These are phyloP conservation scores for Xylaria sp. DNA, from an alignment of 2,329 filamentous ascomycete genomes.

Conservation along the genomic window DNA sequence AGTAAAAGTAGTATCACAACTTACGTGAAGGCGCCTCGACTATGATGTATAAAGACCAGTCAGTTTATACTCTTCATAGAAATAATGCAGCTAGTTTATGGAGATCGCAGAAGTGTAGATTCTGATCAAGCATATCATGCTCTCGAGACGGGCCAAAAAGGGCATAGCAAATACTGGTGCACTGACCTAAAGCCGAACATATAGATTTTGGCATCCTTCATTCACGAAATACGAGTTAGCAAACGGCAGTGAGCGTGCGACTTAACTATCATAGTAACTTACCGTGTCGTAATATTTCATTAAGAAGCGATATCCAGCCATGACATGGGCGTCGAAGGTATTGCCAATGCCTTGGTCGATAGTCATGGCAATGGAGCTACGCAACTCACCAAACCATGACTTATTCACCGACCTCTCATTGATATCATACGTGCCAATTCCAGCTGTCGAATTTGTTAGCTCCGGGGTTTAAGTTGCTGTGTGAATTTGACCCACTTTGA, in stretches of 20 bases:
- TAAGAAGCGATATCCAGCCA: constrained; percentile 58
- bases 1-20: background rate
- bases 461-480: background rate
- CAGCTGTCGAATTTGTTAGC: constrained; percentile 41
- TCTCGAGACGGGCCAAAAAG: background rate
- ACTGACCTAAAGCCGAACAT: constrained; percentile 55
- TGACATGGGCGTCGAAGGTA: constrained; percentile 58
- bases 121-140: background rate
- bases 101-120: background rate
- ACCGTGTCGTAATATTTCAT: constrained; percentile 56
- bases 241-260: background rate
- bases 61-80: background rate
- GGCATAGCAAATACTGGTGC: background rate
- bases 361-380: constrained; percentile 46
- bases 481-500: constrained; percentile 45
- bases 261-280: constrained; percentile 32
- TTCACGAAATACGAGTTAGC: constrained; percentile 28
- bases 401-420: constrained; percentile 51
- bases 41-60: background rate
- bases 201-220: constrained; percentile 56
- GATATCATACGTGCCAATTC: constrained; percentile 56
- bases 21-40: constrained; percentile 55
- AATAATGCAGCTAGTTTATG: background rate
- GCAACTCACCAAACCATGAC: constrained; percentile 42
- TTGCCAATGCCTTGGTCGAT: constrained; percentile 52